These are phyloP conservation scores for Psilocybe sp. DNA, from an alignment of 768 basidiomycete species.

Conservation along the genomic window DNA sequence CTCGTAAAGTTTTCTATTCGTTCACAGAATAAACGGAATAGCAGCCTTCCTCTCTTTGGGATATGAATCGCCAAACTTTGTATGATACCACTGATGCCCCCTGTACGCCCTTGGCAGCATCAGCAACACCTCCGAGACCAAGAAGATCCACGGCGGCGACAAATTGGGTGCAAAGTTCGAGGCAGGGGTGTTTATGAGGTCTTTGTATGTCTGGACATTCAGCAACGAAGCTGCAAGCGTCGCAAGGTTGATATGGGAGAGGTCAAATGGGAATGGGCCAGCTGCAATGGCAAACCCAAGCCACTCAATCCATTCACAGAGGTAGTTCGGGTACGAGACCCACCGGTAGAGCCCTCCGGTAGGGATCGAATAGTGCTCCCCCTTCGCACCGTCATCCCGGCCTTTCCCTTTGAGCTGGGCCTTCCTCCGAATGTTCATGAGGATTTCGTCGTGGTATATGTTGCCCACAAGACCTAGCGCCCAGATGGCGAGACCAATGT, in stretches of 20 bases:
- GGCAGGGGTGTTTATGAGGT: slow-evolving; percentile 21
- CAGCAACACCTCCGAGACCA: slow-evolving; percentile 63
- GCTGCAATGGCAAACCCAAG: slow-evolving; percentile 80
- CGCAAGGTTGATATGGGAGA: slow-evolving; percentile 18
- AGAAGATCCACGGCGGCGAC: slow-evolving; percentile 80
- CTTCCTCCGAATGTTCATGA: slow-evolving; percentile 76
- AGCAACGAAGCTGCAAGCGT: slow-evolving; percentile 12
- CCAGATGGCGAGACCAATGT: slow-evolving; percentile 67
- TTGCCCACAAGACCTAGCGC: slow-evolving; percentile 72
- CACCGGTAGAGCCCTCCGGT: slow-evolving; percentile 72
- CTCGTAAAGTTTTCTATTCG: too few species aligned
- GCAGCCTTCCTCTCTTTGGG: slow-evolving; percentile 74
- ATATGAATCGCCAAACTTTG: slow-evolving; percentile 72
- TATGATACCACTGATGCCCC: slow-evolving; percentile 85
- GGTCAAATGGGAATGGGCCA: slow-evolving; percentile 40
- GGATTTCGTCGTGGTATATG: slow-evolving; percentile 85
- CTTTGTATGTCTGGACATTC: slow-evolving; percentile 18
- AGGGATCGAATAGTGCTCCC: slow-evolving; percentile 76
- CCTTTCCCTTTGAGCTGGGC: slow-evolving; percentile 40
- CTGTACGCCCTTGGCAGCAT: slow-evolving; percentile 84
- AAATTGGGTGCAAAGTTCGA: slow-evolving; percentile 38
- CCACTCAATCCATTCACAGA: slow-evolving; percentile 97
- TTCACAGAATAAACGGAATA: slow-evolving; percentile 72
- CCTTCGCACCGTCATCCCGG: slow-evolving; percentile 11
- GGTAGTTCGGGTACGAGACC: slow-evolving; percentile 91